Evolutionary conservation across 768 basidiomycete genomes (phyloP), one percentile per base, ranked within the genome.

Genomic region (Lactarius trivialis): DNA sequence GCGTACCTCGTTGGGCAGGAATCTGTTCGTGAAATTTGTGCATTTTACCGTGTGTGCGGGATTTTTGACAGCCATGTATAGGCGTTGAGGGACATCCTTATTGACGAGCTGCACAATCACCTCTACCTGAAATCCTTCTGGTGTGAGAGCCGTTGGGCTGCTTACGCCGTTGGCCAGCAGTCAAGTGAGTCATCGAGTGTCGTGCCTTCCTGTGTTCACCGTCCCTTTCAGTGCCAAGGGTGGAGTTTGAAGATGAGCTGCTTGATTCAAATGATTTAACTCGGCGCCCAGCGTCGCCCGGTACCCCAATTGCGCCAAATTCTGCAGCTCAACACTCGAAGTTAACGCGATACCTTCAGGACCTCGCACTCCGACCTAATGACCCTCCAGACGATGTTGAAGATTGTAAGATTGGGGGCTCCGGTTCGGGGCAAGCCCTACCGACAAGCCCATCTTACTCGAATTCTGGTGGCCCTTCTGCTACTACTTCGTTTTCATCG

Each of bases 91-190:
- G 97, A 98, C 66, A 97, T 98, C 59, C 76, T 99, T 60, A 79
- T 95, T 7, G 97, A 99, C 67, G 97, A 99, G 70, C 80, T 99
- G 14, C 95, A 98, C 70, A 92, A 86, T 67, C 97, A 99, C 74
- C 76, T 99, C n/a, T 99, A 97, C 74, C 83, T 99, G 63, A 97
- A 96, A 70, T 91, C 89, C 0, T 96, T 93, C 72, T 97, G 94
- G 85, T 94, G 92, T 70, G 96, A 98, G 67, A 82, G 86, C 6
- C 85, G 96, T 33, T 99, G 97, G 97, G 79, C 84, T 19, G 75
- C 89, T 0, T 98, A 97, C 71, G 75, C 81, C 12, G 85, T 88
- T 0, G 88, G 88, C 57, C 97, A 98, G 71, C 81, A 84, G 59
- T 73, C 75, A 12, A 80, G 95, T 95, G 69, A 75, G 91, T 76